Conservation (phyloP, 1,284 basidiomycete genomes). For the Puccinia horiana region DNA sequence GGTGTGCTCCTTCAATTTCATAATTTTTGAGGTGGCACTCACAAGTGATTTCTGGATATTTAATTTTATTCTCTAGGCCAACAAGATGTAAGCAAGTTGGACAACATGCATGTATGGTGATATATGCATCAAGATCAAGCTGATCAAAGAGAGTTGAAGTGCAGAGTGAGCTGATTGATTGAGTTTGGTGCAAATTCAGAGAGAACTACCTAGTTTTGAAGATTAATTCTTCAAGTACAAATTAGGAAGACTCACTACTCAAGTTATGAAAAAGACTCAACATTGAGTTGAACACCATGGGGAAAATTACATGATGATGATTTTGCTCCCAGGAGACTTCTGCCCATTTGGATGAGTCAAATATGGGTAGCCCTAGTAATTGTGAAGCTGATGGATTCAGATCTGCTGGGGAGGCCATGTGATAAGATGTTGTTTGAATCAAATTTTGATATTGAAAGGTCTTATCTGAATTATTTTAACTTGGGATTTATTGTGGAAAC, state of each 20-base stretch:
- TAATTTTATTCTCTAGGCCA: neutral
- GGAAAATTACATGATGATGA: neutral
- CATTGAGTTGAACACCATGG: too few relatives aligned
- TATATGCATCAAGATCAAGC: neutral
- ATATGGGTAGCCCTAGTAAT: neutral
- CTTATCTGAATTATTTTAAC: neutral
- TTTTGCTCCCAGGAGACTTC: neutral
- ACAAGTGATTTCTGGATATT: neutral
- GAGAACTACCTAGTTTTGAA: neutral
- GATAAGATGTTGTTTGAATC: too few relatives aligned
- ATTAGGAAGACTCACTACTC: neutral
- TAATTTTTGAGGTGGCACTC: neutral
- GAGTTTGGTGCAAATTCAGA: neutral
- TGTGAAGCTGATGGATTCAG: neutral
- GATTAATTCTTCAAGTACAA: neutral
- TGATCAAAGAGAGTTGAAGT: conserved; percentile 13
- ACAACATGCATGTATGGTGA: neutral
- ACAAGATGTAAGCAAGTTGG: too few relatives aligned
- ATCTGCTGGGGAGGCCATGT: too few relatives aligned
- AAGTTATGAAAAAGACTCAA: neutral
- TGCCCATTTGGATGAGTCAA: neutral
- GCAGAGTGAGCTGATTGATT: neutral
- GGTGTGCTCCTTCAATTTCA: neutral
- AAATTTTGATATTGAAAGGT: neutral
- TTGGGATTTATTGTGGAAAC: neutral